These are phyloP conservation scores for Trichoderma harzianum DNA, from an alignment of 2,329 filamentous ascomycete genomes.

Conservation along the genomic window DNA sequence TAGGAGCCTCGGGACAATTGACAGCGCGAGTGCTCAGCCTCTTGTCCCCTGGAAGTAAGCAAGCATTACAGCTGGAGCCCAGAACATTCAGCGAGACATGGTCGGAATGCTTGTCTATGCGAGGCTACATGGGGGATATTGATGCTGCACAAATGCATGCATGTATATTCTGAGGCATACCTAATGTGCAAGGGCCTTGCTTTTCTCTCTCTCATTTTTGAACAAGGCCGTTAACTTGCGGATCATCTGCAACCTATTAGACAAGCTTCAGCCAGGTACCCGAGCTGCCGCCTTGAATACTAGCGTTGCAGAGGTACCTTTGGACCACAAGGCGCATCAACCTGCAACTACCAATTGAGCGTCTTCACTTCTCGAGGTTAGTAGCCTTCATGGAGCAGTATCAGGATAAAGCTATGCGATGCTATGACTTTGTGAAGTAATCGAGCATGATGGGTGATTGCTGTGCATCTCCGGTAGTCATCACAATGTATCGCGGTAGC, in stretches of 20 bases:
- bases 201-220: neutral
- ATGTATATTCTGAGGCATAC: neutral
- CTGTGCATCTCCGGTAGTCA: neutral
- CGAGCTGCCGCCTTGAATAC: neutral
- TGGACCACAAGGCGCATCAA: neutral
- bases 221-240: neutral
- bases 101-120: neutral
- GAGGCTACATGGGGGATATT: neutral
- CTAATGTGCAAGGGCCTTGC: neutral
- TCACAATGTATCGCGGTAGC: neutral
- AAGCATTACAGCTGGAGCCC: neutral
- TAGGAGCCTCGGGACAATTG: slow-evolving; percentile 13
- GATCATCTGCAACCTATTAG: no score
- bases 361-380: neutral
- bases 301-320: neutral
- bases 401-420: neutral
- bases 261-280: neutral
- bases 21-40: slow-evolving; percentile 11
- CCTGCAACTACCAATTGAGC: neutral
- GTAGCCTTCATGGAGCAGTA: neutral
- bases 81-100: neutral
- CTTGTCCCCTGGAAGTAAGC: neutral
- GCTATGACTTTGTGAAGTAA: neutral
- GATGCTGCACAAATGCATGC: neutral
- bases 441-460: neutral